These are phyloP conservation scores for Lactarius sp. DNA, from an alignment of 768 basidiomycete genomes.

Conservation along the genomic window DNA sequence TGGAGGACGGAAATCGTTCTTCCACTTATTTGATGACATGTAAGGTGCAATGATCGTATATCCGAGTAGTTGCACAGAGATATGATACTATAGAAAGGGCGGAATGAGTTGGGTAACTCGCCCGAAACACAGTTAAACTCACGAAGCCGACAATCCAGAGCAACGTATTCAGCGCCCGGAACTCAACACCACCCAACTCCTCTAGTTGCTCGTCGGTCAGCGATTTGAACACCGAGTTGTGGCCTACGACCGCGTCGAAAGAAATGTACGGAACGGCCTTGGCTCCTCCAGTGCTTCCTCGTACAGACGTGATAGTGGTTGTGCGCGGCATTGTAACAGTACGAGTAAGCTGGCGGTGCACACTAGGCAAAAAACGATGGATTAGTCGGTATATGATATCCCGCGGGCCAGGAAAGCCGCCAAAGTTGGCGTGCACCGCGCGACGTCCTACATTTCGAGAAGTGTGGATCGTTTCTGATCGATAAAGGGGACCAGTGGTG, in stretches of 20 bases:
- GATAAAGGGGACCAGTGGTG: slow-evolving; percentile 19
- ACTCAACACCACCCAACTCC: slow-evolving; percentile 92
- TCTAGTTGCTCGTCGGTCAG: slow-evolving; percentile 81
- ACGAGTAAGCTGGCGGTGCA: slow-evolving; percentile 52
- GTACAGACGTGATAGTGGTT: slow-evolving; percentile 50
- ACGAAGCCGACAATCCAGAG: slow-evolving; percentile 78
- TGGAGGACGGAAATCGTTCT: slow-evolving; percentile 53
- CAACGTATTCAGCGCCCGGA: slow-evolving; percentile 72
- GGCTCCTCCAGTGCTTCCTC: slow-evolving; percentile 38
- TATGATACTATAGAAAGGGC: slow-evolving; percentile 58
- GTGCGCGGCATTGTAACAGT: slow-evolving; percentile 75
- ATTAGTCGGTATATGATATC: slow-evolving; percentile 49
- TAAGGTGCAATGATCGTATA: slow-evolving; percentile 81
- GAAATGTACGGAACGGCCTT: slow-evolving; percentile 72
- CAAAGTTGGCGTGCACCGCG: slow-evolving; percentile 48
- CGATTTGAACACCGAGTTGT: slow-evolving; percentile 66
- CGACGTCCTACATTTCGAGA: slow-evolving; percentile 20
- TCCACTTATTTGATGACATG: slow-evolving; percentile 59
- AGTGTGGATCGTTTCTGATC: slow-evolving; percentile 24
- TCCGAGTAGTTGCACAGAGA: slow-evolving; percentile 60
- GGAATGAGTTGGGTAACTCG: slow-evolving; percentile 4
- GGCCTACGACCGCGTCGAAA: slow-evolving; percentile 80
- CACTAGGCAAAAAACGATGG: slow-evolving; percentile 55
- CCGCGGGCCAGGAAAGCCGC: slow-evolving; percentile 72
- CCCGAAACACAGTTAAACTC: slow-evolving; percentile 32